phyloP scores from a whole-genome alignment of 352 stramenopile species.

The Globisporangium canariense region DNA sequence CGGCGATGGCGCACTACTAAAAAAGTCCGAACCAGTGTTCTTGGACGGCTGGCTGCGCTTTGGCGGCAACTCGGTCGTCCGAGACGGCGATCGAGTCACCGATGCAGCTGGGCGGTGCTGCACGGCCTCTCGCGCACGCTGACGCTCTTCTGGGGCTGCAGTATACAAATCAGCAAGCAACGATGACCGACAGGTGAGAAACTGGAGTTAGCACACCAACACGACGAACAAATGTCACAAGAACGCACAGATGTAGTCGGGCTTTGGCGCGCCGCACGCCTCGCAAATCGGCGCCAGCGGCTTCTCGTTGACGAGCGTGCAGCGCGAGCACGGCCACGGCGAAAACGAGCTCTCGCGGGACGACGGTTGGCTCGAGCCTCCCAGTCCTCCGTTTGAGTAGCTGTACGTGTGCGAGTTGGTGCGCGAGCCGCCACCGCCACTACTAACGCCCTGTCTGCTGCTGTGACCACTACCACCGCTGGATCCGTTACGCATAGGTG shows the following conservation, averaged over 20 bases:
- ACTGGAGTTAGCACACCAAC: background rate
- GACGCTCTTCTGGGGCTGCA: slow-evolving; percentile 40
- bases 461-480: background rate
- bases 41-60: slow-evolving; percentile 8
- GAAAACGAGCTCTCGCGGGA: slow-evolving; percentile 57
- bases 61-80: slow-evolving; percentile 10
- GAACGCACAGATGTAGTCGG: slow-evolving; percentile 54
- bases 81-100: slow-evolving; percentile 7
- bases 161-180: background rate
- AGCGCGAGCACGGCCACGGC: slow-evolving; percentile 67
- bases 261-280: slow-evolving; percentile 61
- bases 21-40: slow-evolving; percentile 4
- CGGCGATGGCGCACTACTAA: slow-evolving; percentile 4
- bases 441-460: slow-evolving; percentile 1
- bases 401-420: slow-evolving; percentile 45
- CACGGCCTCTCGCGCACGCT: slow-evolving; percentile 45
- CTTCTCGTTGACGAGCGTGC: slow-evolving; percentile 81
- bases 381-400: slow-evolving; percentile 25
- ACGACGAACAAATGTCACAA: background rate
- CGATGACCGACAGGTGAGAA: background rate
- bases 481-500: slow-evolving; percentile 20
- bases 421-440: slow-evolving; percentile 17
- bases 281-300: slow-evolving; percentile 68
- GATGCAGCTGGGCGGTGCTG: slow-evolving; percentile 18
- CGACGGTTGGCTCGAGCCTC: slow-evolving; percentile 25